These are phyloP conservation scores for Paramecium bursaria DNA, from an alignment of 73 alveolate genomes.

Conservation along the genomic window DNA sequence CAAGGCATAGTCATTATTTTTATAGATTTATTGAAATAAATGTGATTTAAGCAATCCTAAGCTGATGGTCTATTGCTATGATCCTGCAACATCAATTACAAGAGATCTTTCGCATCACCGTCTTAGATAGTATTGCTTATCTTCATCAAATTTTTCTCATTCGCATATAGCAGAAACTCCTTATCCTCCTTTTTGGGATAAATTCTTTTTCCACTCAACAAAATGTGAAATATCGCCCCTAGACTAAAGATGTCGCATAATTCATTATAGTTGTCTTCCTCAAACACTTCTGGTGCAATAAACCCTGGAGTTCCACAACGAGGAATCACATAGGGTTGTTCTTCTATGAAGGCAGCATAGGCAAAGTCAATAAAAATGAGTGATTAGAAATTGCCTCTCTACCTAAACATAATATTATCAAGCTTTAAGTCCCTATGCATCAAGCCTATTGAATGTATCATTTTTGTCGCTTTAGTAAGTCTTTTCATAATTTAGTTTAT, in stretches of 20 bases:
- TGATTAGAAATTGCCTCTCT: not conserved
- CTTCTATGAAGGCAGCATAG: not conserved
- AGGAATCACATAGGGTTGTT: not conserved
- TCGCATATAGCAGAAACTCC: too few species aligned
- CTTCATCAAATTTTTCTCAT: too few species aligned
- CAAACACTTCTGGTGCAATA: conserved; percentile 45
- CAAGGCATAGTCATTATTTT: too few species aligned
- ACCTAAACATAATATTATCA: conserved; percentile 27
- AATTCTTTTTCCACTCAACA: conserved; percentile 35
- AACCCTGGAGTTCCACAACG: conserved; percentile 60
- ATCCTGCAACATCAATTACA: not conserved
- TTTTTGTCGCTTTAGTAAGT: not conserved
- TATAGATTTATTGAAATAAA: too few species aligned
- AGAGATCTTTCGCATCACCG: conserved; percentile 1
- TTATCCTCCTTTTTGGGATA: not conserved
- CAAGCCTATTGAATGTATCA: not conserved
- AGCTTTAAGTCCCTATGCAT: conserved; percentile 56
- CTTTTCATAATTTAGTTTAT: conserved; percentile 52
- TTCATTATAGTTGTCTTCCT: not conserved
- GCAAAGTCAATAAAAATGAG: conserved; percentile 34
- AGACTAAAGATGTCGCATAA: conserved; percentile 46
- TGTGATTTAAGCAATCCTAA: not conserved
- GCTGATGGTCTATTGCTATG: not conserved
- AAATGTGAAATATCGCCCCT: not conserved
- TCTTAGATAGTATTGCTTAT: too few species aligned